Evolutionary conservation across 345 rosid species (phyloP), one percentile per base, ranked within the genome.

Genomic region (Pugionium cornutum): DNA sequence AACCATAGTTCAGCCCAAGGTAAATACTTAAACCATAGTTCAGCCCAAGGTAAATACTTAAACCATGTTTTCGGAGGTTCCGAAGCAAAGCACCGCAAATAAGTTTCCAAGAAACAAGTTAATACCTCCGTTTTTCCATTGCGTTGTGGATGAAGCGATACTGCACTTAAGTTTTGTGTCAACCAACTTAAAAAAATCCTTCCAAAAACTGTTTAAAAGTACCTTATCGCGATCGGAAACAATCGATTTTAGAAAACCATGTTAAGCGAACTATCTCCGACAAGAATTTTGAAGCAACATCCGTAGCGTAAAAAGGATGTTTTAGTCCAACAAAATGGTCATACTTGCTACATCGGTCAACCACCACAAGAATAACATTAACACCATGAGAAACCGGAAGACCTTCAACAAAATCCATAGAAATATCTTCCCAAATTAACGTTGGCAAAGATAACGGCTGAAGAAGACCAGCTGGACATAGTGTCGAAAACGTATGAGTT

Each of bases 51-150:
- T 18, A 18, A 18, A 18, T 18, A 18, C 18, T 18, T 18, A 18
- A 18, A 18, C 18, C 18, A 18, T 18, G 18, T 18, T 18, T 18
- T 18, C 18, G 18, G 18, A 18, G 18, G 18, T 18, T 18, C 18
- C 18, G 18, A 18, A 18, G 18, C 18, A 18, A 18, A 18, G 18
- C 18, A 18, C 7, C 7, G 1, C 4, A 30, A 2, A 2, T 9
- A 48, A 0, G 53, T 27, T 4, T 48, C 53, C 0, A 48, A 2
- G 0, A 32, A 28, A 0, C 32, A 2, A 3, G 27, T 48, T 37
- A 83, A 54, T 1, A 82, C 75, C 25, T 60, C 31, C 1, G 10
- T 48, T 3, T 48, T 10, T 0, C 51, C 30, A 7, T 46, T 31
- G 0, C 9, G 1, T 6, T 46, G 50, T 4, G 50, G 50, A 1